Conservation (phyloP, 2,329 filamentous ascomycete genomes). For the Stachybotrys chartarum region DNA sequence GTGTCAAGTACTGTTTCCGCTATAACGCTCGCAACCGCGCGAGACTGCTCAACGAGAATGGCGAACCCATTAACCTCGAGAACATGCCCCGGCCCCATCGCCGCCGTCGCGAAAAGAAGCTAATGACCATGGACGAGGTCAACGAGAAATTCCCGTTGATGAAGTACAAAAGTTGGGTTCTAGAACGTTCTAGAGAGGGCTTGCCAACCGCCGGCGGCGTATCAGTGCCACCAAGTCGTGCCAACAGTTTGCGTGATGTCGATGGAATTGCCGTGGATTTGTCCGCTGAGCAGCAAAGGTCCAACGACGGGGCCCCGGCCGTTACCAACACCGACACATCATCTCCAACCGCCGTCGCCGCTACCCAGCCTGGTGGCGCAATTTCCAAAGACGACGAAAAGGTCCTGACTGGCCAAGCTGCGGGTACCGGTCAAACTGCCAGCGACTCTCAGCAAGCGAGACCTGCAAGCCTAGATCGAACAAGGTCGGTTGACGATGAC, state of each 20-base stretch:
- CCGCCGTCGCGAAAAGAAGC: conserved; percentile 87
- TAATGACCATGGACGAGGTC: conserved; percentile 99
- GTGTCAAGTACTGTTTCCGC: conserved; percentile 98
- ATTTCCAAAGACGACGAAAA: conserved; percentile 12
- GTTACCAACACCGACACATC: conserved; percentile 14
- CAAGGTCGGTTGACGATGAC: conserved; percentile 46
- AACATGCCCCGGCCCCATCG: conserved; percentile 80
- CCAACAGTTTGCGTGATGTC: conserved; percentile 64
- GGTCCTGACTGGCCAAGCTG: conserved; percentile 7
- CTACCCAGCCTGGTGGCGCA: conserved; percentile 8
- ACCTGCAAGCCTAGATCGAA: conserved; percentile 25
- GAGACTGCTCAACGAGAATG: conserved; percentile 68
- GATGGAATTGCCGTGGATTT: conserved; percentile 45
- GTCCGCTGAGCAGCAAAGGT: conserved; percentile 35
- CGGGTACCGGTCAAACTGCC: conserved; percentile 16
- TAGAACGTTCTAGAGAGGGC: conserved; percentile 73
- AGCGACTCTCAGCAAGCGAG: conserved; percentile 11
- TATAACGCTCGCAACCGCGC: conserved; percentile 92
- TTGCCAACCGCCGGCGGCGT: conserved; percentile 81
- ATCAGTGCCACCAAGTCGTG: conserved; percentile 62
- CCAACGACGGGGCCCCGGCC: conserved; percentile 32
- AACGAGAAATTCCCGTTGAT: conserved; percentile 93
- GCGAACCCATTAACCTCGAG: conserved; percentile 82
- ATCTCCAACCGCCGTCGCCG: conserved; percentile 10
- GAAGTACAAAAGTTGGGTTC: conserved; percentile 96